These are phyloP conservation scores for Sicyos edulis DNA, from an alignment of 306 rosid genomes.

Conservation along the genomic window DNA sequence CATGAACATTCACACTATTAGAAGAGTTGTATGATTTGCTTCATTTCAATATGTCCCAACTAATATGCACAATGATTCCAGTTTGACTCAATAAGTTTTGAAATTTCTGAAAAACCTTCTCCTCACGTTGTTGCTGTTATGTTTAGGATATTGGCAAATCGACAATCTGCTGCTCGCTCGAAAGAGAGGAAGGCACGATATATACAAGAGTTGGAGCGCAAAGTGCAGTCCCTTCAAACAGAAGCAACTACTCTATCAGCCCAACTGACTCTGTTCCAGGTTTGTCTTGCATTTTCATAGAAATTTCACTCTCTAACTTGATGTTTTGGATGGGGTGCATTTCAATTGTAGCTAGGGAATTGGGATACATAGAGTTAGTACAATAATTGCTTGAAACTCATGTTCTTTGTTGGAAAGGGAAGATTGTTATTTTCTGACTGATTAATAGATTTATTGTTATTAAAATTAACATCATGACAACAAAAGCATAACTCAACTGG, in stretches of 20 bases:
- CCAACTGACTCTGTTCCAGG: conserved; percentile 94
- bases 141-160: conserved; percentile 80
- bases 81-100: neutral
- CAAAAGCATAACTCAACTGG: too few species aligned
- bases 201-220: conserved; percentile 96
- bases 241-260: conserved; percentile 99
- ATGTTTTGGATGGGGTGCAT: neutral
- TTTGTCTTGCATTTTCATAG: conserved; percentile 15
- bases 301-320: neutral
- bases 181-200: conserved; percentile 96
- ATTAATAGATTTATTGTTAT: too few species aligned
- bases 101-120: neutral
- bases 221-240: conserved; percentile 95
- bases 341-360: neutral
- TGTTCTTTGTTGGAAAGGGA: neutral
- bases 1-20: neutral
- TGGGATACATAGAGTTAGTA: too few species aligned
- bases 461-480: too few species aligned
- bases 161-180: conserved; percentile 99
- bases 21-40: neutral
- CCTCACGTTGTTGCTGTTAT: conserved; percentile 27
- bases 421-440: too few species aligned
- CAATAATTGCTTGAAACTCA: neutral
- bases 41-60: neutral
- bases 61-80: neutral